A percentile compares a stretch with the other conserved stretches of the same genome.
Conservation (phyloP, 495 filamentous ascomycete genomes). For the Penicillium canescens region DNA sequence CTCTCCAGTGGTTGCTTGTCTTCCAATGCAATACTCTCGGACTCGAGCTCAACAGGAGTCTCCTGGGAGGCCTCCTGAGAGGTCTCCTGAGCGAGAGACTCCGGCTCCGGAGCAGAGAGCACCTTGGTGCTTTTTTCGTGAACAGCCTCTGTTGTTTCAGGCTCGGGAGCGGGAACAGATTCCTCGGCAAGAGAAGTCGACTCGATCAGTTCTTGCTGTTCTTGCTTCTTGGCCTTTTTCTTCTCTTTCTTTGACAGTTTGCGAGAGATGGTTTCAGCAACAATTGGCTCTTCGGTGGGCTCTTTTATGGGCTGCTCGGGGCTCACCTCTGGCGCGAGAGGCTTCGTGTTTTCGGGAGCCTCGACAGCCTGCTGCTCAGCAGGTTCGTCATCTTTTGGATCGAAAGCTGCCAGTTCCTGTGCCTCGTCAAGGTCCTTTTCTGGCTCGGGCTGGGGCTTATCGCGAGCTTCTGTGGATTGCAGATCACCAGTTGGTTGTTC, state of each 20-base stretch:
- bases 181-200: background rate
- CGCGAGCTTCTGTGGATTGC: background rate
- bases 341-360: background rate
- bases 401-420: background rate
- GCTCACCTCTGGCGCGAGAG: background rate
- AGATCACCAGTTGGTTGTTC: background rate
- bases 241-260: slow-evolving; percentile 45
- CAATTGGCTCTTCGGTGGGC: background rate
- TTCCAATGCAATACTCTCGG: background rate
- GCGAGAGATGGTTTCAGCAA: slow-evolving; percentile 12
- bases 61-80: background rate
- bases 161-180: background rate
- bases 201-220: slow-evolving; percentile 13
- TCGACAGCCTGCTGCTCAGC: background rate
- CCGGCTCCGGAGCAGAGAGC: slow-evolving; percentile 6
- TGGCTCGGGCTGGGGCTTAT: background rate
- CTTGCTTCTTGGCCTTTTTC: slow-evolving; percentile 41
- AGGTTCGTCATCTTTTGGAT: background rate
- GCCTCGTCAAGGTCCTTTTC: background rate
- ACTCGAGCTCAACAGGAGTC: background rate
- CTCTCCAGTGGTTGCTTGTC: background rate
- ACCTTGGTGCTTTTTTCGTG: slow-evolving; percentile 1
- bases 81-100: background rate
- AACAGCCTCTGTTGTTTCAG: background rate
- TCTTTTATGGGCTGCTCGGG: background rate